Percentiles rank a stretch among this genome's conserved stretches.
phyloP scores from a whole-genome alignment of 331 rosid genomes.

The Telfairia occidentalis region DNA sequence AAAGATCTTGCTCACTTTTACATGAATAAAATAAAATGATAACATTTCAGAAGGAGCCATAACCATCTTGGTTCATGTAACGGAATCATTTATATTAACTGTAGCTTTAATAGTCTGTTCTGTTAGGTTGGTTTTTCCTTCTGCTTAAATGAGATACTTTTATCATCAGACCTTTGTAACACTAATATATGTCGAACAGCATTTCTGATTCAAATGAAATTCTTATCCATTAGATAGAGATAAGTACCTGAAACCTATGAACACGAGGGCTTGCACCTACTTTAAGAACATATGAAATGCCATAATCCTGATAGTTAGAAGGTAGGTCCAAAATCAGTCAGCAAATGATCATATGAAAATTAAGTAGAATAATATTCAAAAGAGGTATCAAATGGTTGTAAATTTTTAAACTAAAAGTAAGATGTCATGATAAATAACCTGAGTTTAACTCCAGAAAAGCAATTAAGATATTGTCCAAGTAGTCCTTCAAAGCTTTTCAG shows the following conservation, averaged over 20 bases:
- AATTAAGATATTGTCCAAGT: not conserved
- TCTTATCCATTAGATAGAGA: not conserved
- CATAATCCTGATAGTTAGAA: constrained; percentile 42
- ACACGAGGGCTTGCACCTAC: constrained; percentile 34
- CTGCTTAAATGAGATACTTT: not conserved
- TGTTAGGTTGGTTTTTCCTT: not conserved
- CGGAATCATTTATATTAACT: not conserved
- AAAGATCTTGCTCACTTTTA: not conserved
- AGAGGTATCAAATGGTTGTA: not conserved
- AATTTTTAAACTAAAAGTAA: not conserved
- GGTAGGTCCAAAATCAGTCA: not conserved
- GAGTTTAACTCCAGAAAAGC: not conserved
- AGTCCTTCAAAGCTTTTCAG: not conserved
- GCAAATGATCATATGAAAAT: not conserved
- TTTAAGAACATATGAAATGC: constrained; percentile 30
- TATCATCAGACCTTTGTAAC: not conserved
- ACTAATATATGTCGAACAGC: not conserved
- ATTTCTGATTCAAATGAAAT: constrained; percentile 6
- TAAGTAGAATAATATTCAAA: not conserved
- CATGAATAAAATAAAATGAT: not conserved
- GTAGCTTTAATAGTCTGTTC: not conserved
- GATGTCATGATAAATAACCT: not conserved
- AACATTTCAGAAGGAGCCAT: not conserved
- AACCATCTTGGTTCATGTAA: not conserved
- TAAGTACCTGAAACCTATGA: constrained; percentile 61